Conservation (phyloP, 2,329 filamentous ascomycete species). For the Nigrospora oryzae region DNA sequence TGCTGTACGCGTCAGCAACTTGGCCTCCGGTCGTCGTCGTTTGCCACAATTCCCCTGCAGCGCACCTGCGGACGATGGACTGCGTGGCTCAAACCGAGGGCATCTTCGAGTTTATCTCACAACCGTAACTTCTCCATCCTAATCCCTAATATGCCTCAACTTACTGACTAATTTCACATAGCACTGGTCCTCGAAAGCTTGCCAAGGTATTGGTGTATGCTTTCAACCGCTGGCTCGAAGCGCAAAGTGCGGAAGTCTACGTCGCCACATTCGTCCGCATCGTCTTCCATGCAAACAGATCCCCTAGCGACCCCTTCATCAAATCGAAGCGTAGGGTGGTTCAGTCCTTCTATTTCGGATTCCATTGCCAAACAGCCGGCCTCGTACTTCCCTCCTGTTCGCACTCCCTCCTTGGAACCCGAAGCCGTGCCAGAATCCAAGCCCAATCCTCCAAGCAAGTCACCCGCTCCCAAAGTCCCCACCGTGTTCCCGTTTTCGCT, state of each 20-base stretch:
- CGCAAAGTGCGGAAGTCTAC: neutral
- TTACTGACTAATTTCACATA: neutral
- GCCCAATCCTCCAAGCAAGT: no score
- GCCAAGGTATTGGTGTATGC: neutral
- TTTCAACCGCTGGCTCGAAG: slow-evolving; percentile 1
- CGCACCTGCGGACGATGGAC: neutral
- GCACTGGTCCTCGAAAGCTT: neutral
- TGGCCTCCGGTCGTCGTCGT: neutral
- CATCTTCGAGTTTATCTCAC: neutral
- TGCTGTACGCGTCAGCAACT: slow-evolving; percentile 3
- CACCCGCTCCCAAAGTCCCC: neutral
- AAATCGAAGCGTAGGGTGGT: no score
- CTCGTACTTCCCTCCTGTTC: no score
- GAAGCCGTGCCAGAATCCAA: no score
- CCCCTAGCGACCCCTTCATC: no score
- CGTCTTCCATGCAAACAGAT: no score
- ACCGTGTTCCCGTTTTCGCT: no score
- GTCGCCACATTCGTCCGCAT: no score
- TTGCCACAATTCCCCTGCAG: neutral
- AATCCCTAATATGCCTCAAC: neutral
- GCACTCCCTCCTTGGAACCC: no score
- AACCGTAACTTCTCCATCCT: neutral
- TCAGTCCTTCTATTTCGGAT: neutral
- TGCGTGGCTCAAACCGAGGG: neutral
- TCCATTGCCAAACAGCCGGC: neutral